Evolutionary conservation across 2,329 filamentous ascomycete species (phyloP).

Genomic region (Fusarium pseudocircinatum): DNA sequence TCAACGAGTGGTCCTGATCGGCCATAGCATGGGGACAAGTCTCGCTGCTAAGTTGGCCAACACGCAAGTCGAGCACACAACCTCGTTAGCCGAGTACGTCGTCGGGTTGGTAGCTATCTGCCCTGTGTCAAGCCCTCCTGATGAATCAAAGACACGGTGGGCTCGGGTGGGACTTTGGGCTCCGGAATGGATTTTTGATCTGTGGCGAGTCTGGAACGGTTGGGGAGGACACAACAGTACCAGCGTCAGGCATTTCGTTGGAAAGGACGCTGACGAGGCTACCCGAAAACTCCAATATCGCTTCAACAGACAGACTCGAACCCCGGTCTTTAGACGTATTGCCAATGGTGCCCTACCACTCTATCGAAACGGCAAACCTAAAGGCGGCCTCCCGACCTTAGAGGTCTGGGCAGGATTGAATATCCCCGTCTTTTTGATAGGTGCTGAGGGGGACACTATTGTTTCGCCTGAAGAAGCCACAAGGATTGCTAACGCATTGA

Average conservation of each 20-base stretch:
- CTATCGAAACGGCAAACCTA: conserved; percentile 61
- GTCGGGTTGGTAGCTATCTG: conserved; percentile 83
- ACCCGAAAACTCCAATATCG: conserved; percentile 73
- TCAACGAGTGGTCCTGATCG: conserved; percentile 82
- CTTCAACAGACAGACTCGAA: conserved; percentile 85
- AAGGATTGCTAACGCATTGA: conserved; percentile 66
- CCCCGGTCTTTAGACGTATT: conserved; percentile 85
- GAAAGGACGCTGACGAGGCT: conserved; percentile 70
- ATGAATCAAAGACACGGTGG: conserved; percentile 55
- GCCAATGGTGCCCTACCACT: conserved; percentile 74
- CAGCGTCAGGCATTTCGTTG: conserved; percentile 83
- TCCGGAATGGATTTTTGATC: conserved; percentile 77
- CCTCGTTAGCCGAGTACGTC: conserved; percentile 70
- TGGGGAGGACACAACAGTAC: conserved; percentile 80
- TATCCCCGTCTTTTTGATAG: conserved; percentile 81
- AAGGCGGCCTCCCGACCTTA: conserved; percentile 74
- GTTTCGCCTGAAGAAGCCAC: conserved; percentile 77
- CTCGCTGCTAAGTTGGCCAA: conserved; percentile 76
- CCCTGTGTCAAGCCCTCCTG: conserved; percentile 73
- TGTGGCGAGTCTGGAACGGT: conserved; percentile 81
- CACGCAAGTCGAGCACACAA: conserved; percentile 53
- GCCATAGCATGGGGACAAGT: conserved; percentile 90
- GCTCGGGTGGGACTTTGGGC: conserved; percentile 70
- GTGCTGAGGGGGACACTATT: conserved; percentile 78
- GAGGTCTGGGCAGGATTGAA: conserved; percentile 77